Evolutionary conservation across 2,329 filamentous ascomycete species (phyloP).

Genomic region (Clonostachys solani): DNA sequence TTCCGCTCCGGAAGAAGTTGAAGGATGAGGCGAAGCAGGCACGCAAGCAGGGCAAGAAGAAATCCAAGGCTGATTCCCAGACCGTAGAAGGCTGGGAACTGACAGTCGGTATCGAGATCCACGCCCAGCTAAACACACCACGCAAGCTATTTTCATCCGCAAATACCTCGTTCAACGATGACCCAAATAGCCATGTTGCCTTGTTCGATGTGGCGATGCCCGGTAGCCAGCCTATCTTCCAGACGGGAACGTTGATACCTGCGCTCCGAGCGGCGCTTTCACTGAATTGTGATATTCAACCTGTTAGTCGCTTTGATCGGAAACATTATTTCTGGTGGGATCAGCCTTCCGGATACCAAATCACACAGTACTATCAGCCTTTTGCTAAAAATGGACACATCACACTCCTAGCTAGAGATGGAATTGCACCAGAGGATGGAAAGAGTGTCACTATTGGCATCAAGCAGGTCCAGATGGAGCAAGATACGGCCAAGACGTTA

Average conservation of each 20-base stretch:
- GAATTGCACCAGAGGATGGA: conserved; percentile 71
- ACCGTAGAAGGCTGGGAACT: conserved; percentile 76
- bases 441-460: conserved; percentile 72
- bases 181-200: conserved; percentile 82
- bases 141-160: conserved; percentile 85
- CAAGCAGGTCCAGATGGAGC: conserved; percentile 93
- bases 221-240: conserved; percentile 83
- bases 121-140: conserved; percentile 88
- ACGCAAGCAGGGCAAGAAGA: conserved; percentile 56
- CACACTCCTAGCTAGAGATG: conserved; percentile 69
- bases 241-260: conserved; percentile 77
- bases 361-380: conserved; percentile 88
- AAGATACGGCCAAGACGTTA: conserved; percentile 94
- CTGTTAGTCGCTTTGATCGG: conserved; percentile 79
- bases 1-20: conserved; percentile 66
- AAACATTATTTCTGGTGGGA: conserved; percentile 99
- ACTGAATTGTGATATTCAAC: conserved; percentile 74
- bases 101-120: conserved; percentile 94
- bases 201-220: conserved; percentile 87
- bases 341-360: conserved; percentile 93
- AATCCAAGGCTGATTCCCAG: conserved; percentile 40
- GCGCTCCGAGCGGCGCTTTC: conserved; percentile 87
- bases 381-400: conserved; percentile 68
- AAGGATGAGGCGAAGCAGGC: conserved; percentile 69
- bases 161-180: conserved; percentile 57